Base-by-base conservation (phyloP, 2,329 filamentous ascomycete genomes). In the Westerdykella aurantiaca region DNA sequence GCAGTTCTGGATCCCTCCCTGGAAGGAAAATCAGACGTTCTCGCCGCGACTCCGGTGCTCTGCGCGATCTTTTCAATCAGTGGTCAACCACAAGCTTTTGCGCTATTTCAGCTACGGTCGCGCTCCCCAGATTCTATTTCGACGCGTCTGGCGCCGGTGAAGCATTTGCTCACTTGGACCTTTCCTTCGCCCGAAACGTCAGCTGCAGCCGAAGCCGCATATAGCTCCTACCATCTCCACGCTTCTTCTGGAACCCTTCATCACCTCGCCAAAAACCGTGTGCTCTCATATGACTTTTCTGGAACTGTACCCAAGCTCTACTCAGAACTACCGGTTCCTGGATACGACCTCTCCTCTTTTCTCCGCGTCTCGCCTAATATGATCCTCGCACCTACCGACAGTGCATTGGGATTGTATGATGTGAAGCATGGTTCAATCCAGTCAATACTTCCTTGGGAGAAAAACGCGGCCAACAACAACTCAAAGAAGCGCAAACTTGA, bases 281-380 rank as follows among this genome's bases (percentile, higher is more conserved):
- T 90, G 14, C 73, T 71, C 21, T 78, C 81, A 2, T 86, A 82
- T 60, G 80, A 86, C 48, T 67, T 89, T 29, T 78, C 77, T 13
- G 73, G 76, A 12, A 78, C 78, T 13, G 69, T 84, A 6, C 83
- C 84, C 0, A 81, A 77, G 51, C 63, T 82, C 21, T 73, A 75
- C 43, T 80, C 68, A 1, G 61, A 66, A 33, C 53, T 81, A 12
- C 71, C 68, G 12, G 69, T 83, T 21, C 66, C 72, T 5, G 68
- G 77, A 34, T 67, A 74, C 5, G 73, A 69, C 1, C 71, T 81
- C 2, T 71, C 72, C 16, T 84, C 83, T 2, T 86, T 88, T 55
- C 60, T 84, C 6, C 77, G 82, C 6, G 69, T 89, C 0, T 86
- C 83, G 6, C 78, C 77, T 44, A 80, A 83, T 6, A 80, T 84